A percentile compares a stretch with the other conserved stretches of the same genome.
These are phyloP conservation scores for Sordaria brevicollis DNA, from an alignment of 495 filamentous ascomycete genomes.

Conservation along the genomic window DNA sequence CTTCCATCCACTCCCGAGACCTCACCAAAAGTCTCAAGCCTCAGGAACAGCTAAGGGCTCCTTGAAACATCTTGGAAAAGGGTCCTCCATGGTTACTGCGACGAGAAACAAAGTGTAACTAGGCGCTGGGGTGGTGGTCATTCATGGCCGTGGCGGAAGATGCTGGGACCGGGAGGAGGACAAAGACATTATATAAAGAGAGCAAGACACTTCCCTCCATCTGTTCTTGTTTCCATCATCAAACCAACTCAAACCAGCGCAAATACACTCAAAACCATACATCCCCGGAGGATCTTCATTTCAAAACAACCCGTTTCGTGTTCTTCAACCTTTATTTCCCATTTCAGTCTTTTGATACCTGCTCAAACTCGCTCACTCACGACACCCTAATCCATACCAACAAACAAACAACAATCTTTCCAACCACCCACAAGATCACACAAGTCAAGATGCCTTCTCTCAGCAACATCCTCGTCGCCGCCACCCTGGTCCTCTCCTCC, in stretches of 20 bases:
- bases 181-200: not conserved
- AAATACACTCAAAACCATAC: not conserved
- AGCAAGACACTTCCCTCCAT: not conserved
- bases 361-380: not conserved
- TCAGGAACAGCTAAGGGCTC: not conserved
- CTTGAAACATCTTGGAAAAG: not conserved
- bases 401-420: not conserved
- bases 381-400: not conserved
- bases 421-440: not conserved
- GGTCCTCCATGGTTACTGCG: not conserved
- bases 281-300: not conserved
- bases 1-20: not conserved
- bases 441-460: constrained; percentile 1
- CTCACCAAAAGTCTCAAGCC: not conserved
- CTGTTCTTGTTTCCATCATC: not conserved
- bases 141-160: not conserved
- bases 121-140: not conserved
- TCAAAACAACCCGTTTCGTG: not conserved
- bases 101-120: not conserved
- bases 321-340: not conserved
- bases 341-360: not conserved
- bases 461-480: constrained; percentile 6
- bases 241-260: not conserved
- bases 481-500: constrained; percentile 10
- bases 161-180: not conserved